phyloP scores from a whole-genome alignment of 306 rosid genomes.

The Astragalus glycyphyllos region DNA sequence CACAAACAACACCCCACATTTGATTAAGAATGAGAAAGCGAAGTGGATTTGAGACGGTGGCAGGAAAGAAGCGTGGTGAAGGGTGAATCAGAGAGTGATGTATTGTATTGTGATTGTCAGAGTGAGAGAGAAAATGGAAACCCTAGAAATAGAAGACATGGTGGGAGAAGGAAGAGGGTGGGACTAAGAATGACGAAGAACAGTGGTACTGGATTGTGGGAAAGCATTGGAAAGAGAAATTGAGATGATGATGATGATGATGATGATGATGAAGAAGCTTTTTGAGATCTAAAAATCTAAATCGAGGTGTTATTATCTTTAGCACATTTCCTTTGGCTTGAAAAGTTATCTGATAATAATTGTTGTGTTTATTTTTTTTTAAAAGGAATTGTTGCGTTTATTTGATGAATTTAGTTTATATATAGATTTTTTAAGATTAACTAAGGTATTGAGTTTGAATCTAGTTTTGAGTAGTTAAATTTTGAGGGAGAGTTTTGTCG shows the following conservation, averaged over 20 bases:
- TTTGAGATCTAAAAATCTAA: constrained; percentile 40
- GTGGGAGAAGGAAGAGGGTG: constrained; percentile 31
- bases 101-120: constrained; percentile 25
- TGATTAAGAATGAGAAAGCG: constrained; percentile 18
- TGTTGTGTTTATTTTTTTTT: no score
- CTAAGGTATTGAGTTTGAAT: no score
- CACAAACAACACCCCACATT: neutral
- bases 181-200: constrained; percentile 12
- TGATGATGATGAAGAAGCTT: neutral
- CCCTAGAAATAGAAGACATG: constrained; percentile 51
- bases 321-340: no score
- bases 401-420: no score
- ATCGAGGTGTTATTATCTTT: neutral
- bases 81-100: constrained; percentile 30
- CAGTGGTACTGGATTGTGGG: neutral
- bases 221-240: neutral
- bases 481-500: no score
- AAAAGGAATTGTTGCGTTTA: no score
- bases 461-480: no score
- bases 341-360: no score
- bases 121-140: constrained; percentile 30
- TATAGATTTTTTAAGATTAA: no score
- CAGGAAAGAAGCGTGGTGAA: constrained; percentile 17
- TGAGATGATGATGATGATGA: neutral
- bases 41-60: constrained; percentile 11